Base-by-base conservation (phyloP, 140 eudicot genomes). In the Cichorium intybus region DNA sequence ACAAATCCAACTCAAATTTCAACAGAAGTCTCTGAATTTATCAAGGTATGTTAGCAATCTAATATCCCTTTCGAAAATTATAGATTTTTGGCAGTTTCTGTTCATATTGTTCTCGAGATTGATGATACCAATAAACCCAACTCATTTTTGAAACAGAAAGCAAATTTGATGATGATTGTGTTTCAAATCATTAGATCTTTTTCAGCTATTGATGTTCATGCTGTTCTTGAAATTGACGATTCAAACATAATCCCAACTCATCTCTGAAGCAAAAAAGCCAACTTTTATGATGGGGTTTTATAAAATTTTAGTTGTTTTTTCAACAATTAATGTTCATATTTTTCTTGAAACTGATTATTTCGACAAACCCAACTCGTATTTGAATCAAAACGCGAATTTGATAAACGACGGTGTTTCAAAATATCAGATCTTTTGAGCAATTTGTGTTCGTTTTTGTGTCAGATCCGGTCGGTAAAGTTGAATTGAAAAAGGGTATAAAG, bases 381-480 rank as follows among this genome's bases (percentile, higher is more conserved):
- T 60, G 24, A 48, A 49, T 24, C 31, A 62, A 58, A 71, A 62
- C 55, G 43, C 9, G 29, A 20, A 9, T 58, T 72, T 72, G 59
- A 45, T 72, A 24, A 24, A 63, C 20, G 10, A 62, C 27, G 70
- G 64, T 56, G 10, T 69, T 70, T 6, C 26, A 43, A 33, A 48
- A 70, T 21, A 15, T 72, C 49, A 56, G 64, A 57, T 65, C 46
- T 50, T 75, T 56, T 37, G 2, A 35, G 45, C 24, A 22, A 52
- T 60, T 59, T 60, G 5, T 60, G 75, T n/a, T 75, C 18, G 50
- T 39, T 61, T 49, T 41, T 76, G 47, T 54, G 74, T 66, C 64
- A 66, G 82, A 72, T 77, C 78, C 55, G 64, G 50, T 71, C 54
- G 24, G 56, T 58, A 51, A 65, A 60, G 77, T 28, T 77, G 66